Evolutionary conservation across 2,329 filamentous ascomycete genomes (phyloP), one percentile per base, ranked within the genome.

Genomic region (Macrophomina phaseolina): DNA sequence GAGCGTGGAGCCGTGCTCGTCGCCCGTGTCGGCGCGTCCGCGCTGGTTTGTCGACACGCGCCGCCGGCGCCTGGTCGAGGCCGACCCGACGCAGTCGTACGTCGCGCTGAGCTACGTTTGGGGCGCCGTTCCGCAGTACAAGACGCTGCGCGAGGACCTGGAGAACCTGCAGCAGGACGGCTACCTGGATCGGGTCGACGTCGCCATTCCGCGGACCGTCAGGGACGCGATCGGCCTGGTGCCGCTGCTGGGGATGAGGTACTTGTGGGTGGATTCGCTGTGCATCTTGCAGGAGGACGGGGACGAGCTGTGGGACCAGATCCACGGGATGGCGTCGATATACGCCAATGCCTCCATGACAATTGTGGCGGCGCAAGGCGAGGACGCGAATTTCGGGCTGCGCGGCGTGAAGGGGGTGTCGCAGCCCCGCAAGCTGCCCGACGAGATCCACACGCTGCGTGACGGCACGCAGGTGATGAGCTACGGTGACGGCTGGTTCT

Each of bases 231-330:
- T 71, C 7, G 63, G 63, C 8, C 55, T 71, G 11, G 42, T 64
- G 6, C 23, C 36, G 4, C 11, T 45, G 1, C 16, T 71, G 2
- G 68, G 68, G 4, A 64, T 66, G 51, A 45, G 69, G 36, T 65
- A 66, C 36, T 34, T 72, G 2, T 72, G 70, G 70, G 66, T 70
- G n/a, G 70, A 71, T 36, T 68, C 69, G 5, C 65, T 71, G 11
- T 71, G 70, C 58, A 71, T 67, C 51, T 18, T 67, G 7, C 66
- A 67, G 42, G 66, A 67, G n/a, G 66, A 67, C 14, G 62, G 67
- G 4, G 66, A 46, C 61, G 70, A 52, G 16, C 36, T 52, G 7
- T 42, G 36, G 49, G 61, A 52, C 36, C 68, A 23, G 49, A 68
- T 52, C 46, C 61, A 30, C 18, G 40, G 23, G 16, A 71, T 71